phyloP scores from a whole-genome alignment of 768 basidiomycete genomes.

The Termitomyces sp. region DNA sequence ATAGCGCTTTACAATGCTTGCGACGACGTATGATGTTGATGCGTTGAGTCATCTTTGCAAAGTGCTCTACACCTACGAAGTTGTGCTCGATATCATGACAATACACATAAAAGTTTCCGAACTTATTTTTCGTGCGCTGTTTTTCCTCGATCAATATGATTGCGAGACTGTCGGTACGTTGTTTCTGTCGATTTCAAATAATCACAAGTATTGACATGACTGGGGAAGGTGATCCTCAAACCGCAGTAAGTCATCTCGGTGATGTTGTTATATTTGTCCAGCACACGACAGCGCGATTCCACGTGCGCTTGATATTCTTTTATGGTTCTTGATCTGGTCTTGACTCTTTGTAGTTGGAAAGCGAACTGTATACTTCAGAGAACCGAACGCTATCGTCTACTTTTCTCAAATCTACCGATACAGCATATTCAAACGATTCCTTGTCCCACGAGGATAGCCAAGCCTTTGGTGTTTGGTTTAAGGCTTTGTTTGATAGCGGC shows the following conservation, averaged over 20 bases:
- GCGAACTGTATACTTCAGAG: conserved; percentile 45
- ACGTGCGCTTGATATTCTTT: conserved; percentile 37
- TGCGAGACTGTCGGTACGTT: conserved; percentile 76
- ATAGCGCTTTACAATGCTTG: conserved; percentile 60
- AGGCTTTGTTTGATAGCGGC: conserved; percentile 71
- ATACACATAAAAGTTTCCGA: conserved; percentile 65
- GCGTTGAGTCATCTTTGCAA: conserved; percentile 69
- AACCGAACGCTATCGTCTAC: conserved; percentile 45
- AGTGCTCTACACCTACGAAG: conserved; percentile 56
- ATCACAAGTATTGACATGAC: neutral
- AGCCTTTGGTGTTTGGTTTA: conserved; percentile 63
- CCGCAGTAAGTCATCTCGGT: conserved; percentile 74
- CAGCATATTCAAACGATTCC: conserved; percentile 38
- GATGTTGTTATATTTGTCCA: conserved; percentile 79
- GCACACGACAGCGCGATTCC: conserved; percentile 60
- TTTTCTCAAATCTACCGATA: conserved; percentile 50
- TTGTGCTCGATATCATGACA: conserved; percentile 65
- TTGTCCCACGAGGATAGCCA: conserved; percentile 41
- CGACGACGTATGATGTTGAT: conserved; percentile 61
- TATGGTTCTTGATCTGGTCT: neutral
- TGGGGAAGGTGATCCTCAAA: conserved; percentile 74
- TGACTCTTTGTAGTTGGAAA: conserved; percentile 43
- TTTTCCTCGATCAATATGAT: conserved; percentile 69
- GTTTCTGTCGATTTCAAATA: neutral
- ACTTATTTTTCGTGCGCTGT: conserved; percentile 60